A percentile compares a stretch with the other conserved stretches of the same genome.
Conservation (phyloP, 352 stramenopile species). For the Phytophthora lateralis region DNA sequence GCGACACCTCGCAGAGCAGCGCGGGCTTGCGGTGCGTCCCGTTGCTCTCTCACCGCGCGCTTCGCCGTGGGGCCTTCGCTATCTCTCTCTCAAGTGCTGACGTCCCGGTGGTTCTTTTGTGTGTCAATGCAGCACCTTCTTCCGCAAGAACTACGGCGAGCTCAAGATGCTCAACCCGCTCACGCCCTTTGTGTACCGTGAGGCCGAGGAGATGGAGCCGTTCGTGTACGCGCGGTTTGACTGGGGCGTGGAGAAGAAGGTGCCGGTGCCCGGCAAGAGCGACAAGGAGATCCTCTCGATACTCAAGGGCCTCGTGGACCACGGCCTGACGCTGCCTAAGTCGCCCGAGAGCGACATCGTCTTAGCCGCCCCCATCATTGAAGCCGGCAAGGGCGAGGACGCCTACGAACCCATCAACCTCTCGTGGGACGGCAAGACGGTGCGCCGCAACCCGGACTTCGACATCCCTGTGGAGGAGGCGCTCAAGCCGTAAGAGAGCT, state of each 20-base stretch:
- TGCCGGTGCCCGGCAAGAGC: conserved; percentile 83
- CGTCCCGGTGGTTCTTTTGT: conserved; percentile 15
- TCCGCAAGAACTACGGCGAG: conserved; percentile 87
- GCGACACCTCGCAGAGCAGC: conserved; percentile 86
- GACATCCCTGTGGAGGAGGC: conserved; percentile 78
- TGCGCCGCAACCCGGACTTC: conserved; percentile 86
- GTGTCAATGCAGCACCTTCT: conserved; percentile 63
- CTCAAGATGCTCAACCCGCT: conserved; percentile 89
- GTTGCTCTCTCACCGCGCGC: neutral
- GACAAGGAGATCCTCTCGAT: conserved; percentile 82
- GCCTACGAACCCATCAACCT: conserved; percentile 86
- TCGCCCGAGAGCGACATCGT: conserved; percentile 87
- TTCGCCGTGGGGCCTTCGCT: neutral
- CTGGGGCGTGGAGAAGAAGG: conserved; percentile 86
- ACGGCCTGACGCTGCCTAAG: conserved; percentile 76
- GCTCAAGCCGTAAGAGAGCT: conserved; percentile 51
- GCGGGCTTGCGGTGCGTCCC: conserved; percentile 71
- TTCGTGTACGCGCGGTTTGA: conserved; percentile 89
- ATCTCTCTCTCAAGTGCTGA: neutral
- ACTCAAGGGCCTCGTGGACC: conserved; percentile 77
- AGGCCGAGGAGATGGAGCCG: conserved; percentile 88
- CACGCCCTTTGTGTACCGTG: conserved; percentile 86
- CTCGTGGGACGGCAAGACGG: conserved; percentile 81
- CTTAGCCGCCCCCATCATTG: conserved; percentile 75
- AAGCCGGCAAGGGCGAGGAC: conserved; percentile 64